A percentile compares a stretch with the other conserved stretches of the same genome.
Conservation (phyloP, 768 basidiomycete genomes). For the Boletus sensibilis region DNA sequence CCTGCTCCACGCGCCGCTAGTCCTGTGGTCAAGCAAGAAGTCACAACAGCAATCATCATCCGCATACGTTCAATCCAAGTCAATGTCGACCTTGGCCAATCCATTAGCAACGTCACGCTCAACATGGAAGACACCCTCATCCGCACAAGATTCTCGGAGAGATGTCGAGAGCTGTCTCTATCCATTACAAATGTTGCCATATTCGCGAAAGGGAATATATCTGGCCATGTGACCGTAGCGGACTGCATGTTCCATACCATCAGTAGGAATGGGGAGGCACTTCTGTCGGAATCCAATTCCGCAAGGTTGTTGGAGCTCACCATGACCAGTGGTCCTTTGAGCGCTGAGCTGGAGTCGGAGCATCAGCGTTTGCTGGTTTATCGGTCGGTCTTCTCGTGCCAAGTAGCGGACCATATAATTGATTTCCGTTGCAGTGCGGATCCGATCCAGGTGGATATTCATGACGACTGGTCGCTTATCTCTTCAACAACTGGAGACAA, state of each 20-base stretch:
- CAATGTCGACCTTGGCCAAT: constrained; percentile 81
- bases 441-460: constrained; percentile 70
- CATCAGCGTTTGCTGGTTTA: constrained; percentile 73
- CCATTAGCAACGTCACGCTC: constrained; percentile 71
- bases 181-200: constrained; percentile 55
- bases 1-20: constrained; percentile 12
- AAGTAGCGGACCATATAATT: background rate
- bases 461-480: constrained; percentile 76
- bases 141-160: constrained; percentile 63
- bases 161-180: constrained; percentile 62
- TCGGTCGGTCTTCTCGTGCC: constrained; percentile 46
- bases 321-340: constrained; percentile 70
- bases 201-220: constrained; percentile 64
- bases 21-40: constrained; percentile 36
- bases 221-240: constrained; percentile 65
- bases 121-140: constrained; percentile 62
- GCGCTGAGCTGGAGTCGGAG: constrained; percentile 70
- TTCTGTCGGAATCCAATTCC: constrained; percentile 32
- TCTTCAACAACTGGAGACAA: constrained; percentile 39
- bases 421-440: constrained; percentile 54
- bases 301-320: constrained; percentile 67
- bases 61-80: constrained; percentile 73
- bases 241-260: constrained; percentile 75
- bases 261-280: constrained; percentile 49
- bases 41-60: constrained; percentile 64